These are phyloP conservation scores for Aurinia saxatilis DNA, from an alignment of 345 rosid species.

Conservation along the genomic window DNA sequence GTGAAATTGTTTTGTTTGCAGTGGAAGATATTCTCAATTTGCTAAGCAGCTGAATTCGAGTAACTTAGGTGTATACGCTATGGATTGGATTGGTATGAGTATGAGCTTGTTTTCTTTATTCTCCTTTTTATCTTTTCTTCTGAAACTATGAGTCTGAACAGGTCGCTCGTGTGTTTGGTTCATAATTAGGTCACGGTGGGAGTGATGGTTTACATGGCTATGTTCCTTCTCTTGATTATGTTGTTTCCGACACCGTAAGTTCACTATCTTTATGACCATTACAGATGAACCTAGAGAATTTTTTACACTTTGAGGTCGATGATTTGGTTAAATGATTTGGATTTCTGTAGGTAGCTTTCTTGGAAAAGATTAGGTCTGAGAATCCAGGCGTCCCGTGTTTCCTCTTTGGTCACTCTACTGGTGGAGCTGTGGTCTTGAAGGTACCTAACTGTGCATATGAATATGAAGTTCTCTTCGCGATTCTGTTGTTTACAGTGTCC, in stretches of 20 bases:
- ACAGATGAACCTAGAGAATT: neutral
- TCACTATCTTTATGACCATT: neutral
- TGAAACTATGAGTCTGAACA: conserved; percentile 29
- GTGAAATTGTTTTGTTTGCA: conserved; percentile 16
- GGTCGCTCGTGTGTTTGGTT: conserved; percentile 22
- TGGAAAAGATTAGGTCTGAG: conserved; percentile 73
- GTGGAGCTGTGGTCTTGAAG: conserved; percentile 98
- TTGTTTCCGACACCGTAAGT: conserved; percentile 85
- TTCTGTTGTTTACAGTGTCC: neutral
- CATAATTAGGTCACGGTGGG: conserved; percentile 84
- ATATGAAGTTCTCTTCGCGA: neutral
- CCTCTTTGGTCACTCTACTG: conserved; percentile 95
- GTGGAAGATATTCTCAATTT: conserved; percentile 90
- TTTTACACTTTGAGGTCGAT: neutral
- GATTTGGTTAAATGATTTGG: conserved; percentile 1
- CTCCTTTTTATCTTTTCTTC: conserved; percentile 2
- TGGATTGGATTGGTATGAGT: conserved; percentile 89
- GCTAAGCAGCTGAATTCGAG: conserved; percentile 71
- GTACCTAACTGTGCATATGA: conserved; percentile 25
- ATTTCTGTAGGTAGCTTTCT: conserved; percentile 58
- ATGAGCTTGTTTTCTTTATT: neutral
- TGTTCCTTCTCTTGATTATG: conserved; percentile 95
- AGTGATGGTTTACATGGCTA: conserved; percentile 99
- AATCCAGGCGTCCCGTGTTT: conserved; percentile 88
- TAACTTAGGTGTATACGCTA: conserved; percentile 77